phyloP scores from a whole-genome alignment of 495 filamentous ascomycete species.

The Penicillium coffeae region DNA sequence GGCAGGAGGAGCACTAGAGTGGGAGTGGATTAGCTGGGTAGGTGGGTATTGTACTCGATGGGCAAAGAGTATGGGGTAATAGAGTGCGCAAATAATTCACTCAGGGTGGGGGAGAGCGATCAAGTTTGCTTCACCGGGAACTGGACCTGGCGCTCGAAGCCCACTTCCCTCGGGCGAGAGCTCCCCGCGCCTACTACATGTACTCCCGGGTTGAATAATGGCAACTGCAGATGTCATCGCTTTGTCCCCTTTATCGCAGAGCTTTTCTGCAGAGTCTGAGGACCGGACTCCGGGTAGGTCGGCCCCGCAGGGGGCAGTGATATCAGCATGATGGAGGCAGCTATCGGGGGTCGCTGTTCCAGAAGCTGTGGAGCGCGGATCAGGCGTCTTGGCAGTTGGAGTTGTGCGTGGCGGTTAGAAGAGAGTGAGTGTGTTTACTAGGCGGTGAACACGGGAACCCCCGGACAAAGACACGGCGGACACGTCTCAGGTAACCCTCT shows the following conservation, averaged over 20 bases:
- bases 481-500: slow-evolving; percentile 4
- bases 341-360: slow-evolving; percentile 33
- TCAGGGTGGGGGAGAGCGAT: slow-evolving; percentile 5
- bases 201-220: not conserved
- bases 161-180: too few relatives aligned
- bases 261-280: not conserved
- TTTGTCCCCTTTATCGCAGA: not conserved
- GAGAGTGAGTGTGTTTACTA: too few relatives aligned
- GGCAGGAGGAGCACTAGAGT: not conserved
- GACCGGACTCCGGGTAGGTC: slow-evolving; percentile 29
- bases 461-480: too few relatives aligned
- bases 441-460: too few relatives aligned
- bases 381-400: slow-evolving; percentile 36
- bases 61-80: slow-evolving; percentile 20
- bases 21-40: not conserved
- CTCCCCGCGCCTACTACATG: too few relatives aligned
- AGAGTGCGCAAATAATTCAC: slow-evolving; percentile 8
- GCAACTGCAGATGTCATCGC: not conserved
- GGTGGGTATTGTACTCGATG: slow-evolving; percentile 12
- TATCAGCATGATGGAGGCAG: slow-evolving; percentile 31
- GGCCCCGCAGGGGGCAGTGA: slow-evolving; percentile 38
- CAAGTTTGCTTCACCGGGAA: slow-evolving; percentile 21
- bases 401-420: slow-evolving; percentile 20
- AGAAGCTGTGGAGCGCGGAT: slow-evolving; percentile 44
- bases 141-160: slow-evolving; percentile 14